A percentile compares a stretch with the other conserved stretches of the same genome.
These are phyloP conservation scores for Glycine soja DNA, from an alignment of 306 rosid species.

Conservation along the genomic window DNA sequence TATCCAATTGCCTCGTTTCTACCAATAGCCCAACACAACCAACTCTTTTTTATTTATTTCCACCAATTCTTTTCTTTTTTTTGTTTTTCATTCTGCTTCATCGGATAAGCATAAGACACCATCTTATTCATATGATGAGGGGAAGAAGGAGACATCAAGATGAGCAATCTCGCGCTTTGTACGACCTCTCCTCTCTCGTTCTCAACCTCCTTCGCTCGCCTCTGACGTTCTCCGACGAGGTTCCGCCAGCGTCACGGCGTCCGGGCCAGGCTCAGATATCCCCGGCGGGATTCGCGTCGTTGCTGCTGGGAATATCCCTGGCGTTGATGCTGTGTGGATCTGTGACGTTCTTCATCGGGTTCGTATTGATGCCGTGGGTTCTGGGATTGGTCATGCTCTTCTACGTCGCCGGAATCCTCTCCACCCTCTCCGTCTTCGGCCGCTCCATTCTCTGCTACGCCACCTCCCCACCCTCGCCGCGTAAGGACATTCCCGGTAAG, in stretches of 20 bases:
- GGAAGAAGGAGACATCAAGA: conserved; percentile 59
- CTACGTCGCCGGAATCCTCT: conserved; percentile 82
- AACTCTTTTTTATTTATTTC: no score
- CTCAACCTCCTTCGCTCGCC: conserved; percentile 78
- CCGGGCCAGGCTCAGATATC: conserved; percentile 26
- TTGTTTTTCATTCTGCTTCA: no score
- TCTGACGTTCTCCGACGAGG: conserved; percentile 54
- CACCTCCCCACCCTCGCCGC: conserved; percentile 52
- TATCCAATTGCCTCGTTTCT: conserved; percentile 25
- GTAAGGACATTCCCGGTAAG: conserved; percentile 73
- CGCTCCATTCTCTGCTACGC: conserved; percentile 71
- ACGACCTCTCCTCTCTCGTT: conserved; percentile 75
- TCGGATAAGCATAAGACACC: no score
- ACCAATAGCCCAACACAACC: background rate
- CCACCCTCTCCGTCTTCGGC: conserved; percentile 67
- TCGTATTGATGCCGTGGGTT: conserved; percentile 96
- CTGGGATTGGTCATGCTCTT: conserved; percentile 74
- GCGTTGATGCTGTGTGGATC: conserved; percentile 94
- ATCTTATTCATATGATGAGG: conserved; percentile 50
- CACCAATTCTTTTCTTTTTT: no score
- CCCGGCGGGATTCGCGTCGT: conserved; percentile 74
- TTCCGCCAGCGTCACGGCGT: conserved; percentile 8
- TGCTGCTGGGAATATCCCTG: conserved; percentile 82
- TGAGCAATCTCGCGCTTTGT: conserved; percentile 63
- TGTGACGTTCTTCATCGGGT: conserved; percentile 90